A percentile compares a stretch with the other conserved stretches of the same genome.
These are phyloP conservation scores for Jatropha podagrica DNA, from an alignment of 441 rosid species.

Conservation along the genomic window DNA sequence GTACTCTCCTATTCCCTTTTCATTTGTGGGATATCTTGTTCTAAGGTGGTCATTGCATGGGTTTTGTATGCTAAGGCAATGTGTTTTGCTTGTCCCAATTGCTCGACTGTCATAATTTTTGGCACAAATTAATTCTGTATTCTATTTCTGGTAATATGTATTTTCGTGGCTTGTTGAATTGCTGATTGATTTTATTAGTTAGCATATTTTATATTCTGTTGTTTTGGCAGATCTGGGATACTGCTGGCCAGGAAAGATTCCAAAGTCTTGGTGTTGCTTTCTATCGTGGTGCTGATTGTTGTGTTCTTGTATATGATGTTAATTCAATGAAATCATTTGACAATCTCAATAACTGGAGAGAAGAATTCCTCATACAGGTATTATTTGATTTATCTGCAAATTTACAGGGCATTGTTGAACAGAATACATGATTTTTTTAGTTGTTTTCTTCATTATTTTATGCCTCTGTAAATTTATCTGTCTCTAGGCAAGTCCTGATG, in stretches of 20 bases:
- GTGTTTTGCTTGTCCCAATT: not conserved
- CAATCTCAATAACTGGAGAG: slow-evolving; percentile 84
- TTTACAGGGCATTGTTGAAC: not conserved
- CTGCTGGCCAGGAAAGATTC: slow-evolving; percentile 61
- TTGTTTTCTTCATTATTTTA: not conserved
- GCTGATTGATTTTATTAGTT: not conserved
- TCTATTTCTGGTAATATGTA: not conserved
- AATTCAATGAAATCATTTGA: slow-evolving; percentile 88
- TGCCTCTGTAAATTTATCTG: not conserved
- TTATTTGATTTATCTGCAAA: not conserved
- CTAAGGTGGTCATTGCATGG: not conserved
- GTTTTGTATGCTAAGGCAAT: not conserved
- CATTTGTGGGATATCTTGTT: not conserved
- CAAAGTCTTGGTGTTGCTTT: slow-evolving; percentile 66
- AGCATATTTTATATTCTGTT: not conserved
- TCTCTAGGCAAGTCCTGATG: slow-evolving; percentile 81
- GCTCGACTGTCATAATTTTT: not conserved
- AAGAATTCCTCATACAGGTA: slow-evolving; percentile 92
- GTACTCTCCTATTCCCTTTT: not conserved
- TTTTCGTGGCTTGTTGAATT: not conserved
- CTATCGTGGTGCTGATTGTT: slow-evolving; percentile 62
- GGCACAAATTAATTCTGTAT: not conserved
- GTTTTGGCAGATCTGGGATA: slow-evolving; percentile 75
- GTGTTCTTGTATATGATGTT: slow-evolving; percentile 69
- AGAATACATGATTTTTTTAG: not conserved